Evolutionary conservation across 208 protist species (phyloP).

Genomic region (Wallacemonas collosoma): DNA sequence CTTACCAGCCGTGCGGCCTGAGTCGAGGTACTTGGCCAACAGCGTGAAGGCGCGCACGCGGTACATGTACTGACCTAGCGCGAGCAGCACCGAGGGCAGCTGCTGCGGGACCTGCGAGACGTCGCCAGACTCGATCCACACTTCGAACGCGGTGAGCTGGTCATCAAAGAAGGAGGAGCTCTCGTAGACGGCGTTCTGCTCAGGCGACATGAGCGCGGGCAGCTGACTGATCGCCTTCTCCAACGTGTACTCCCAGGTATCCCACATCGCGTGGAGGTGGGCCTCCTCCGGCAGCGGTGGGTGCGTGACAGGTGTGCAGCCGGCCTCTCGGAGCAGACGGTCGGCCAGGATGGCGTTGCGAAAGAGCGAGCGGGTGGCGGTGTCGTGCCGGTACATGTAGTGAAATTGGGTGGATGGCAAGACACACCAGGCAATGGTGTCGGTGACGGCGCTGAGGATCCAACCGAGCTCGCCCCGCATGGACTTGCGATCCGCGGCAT

Average conservation of each 20-base stretch:
- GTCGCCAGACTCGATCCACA: conserved; percentile 97
- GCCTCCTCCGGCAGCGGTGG: conserved; percentile 94
- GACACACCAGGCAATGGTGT: conserved; percentile 98
- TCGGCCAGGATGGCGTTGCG: conserved; percentile 98
- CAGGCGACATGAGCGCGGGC: conserved; percentile 60
- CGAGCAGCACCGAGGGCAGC: conserved; percentile 97
- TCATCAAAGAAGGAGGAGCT: conserved; percentile 96
- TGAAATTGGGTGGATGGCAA: conserved; percentile 93
- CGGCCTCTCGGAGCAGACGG: conserved; percentile 93
- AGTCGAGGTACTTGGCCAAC: conserved; percentile 96
- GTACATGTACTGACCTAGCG: conserved; percentile 92
- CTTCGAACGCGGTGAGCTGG: conserved; percentile 98
- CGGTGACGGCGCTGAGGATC: conserved; percentile 99
- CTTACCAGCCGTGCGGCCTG: conserved; percentile 96
- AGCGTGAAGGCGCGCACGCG: conserved; percentile 95
- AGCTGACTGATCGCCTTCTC: conserved; percentile 94
- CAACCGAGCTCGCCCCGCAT: conserved; percentile 97
- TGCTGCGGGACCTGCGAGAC: conserved; percentile 92
- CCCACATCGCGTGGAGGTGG: conserved; percentile 95
- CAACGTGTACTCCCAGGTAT: conserved; percentile 95
- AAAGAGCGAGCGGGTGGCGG: conserved; percentile 95
- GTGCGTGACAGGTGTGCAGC: conserved; percentile 95
- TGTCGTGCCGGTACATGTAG: conserved; percentile 95
- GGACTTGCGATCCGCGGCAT: conserved; percentile 83
- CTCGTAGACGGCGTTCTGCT: conserved; percentile 66